Conservation (phyloP, 805 yeast genomes). For the Pichia eremophila region DNA sequence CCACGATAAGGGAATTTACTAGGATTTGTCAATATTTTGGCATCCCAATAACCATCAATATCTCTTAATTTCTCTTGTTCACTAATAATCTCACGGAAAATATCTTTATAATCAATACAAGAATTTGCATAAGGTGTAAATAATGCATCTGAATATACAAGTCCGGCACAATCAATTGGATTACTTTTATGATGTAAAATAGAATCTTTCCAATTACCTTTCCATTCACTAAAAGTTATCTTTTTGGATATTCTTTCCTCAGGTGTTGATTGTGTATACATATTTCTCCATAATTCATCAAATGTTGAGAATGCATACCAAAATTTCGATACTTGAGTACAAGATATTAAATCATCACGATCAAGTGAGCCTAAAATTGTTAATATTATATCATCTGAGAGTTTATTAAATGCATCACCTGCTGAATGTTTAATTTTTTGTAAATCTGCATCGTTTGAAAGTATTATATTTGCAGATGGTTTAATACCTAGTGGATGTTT, state of each 20-base stretch:
- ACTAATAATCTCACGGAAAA: conserved; percentile 39
- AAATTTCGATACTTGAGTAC: conserved; percentile 55
- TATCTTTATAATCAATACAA: conserved; percentile 47
- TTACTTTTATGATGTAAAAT: conserved; percentile 29
- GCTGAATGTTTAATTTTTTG: conserved; percentile 28
- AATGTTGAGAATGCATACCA: conserved; percentile 64
- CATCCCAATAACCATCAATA: conserved; percentile 9
- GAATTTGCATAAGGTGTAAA: conserved; percentile 81
- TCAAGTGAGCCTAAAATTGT: conserved; percentile 41
- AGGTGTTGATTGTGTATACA: conserved; percentile 30
- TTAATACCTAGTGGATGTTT: conserved; percentile 66
- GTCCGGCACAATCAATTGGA: conserved; percentile 32
- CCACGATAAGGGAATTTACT: conserved; percentile 16
- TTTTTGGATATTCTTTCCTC: not conserved
- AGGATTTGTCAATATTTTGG: conserved; percentile 4
- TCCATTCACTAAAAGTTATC: conserved; percentile 38
- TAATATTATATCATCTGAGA: conserved; percentile 59
- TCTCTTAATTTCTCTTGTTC: conserved; percentile 29
- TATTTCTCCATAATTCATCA: conserved; percentile 74
- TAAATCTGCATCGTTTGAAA: conserved; percentile 15
- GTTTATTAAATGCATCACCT: conserved; percentile 39
- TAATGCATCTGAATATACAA: conserved; percentile 66
- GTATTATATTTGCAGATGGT: conserved; percentile 57
- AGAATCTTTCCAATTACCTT: conserved; percentile 75
- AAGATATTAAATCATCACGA: conserved; percentile 36